Evolutionary conservation across 2,329 filamentous ascomycete genomes (phyloP).

Genomic region (Talaromyces piceae): DNA sequence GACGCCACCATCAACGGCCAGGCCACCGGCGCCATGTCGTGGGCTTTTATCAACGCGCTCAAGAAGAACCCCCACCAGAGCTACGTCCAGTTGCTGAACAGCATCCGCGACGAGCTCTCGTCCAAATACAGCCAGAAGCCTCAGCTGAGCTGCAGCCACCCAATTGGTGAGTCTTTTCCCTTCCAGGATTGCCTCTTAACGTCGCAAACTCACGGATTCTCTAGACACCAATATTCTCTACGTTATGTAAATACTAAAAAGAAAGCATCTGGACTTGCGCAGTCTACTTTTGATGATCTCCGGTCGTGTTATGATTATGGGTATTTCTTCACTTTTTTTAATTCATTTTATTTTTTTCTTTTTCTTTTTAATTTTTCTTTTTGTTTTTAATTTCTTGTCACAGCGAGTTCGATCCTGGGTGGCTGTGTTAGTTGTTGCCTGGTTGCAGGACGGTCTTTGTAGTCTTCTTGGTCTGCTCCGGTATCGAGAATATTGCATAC

Average conservation of each 20-base stretch:
- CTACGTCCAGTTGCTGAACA: constrained; percentile 93
- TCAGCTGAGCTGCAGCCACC: constrained; percentile 92
- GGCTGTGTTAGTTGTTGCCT: no score
- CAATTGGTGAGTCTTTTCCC: constrained; percentile 61
- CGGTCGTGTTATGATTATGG: neutral
- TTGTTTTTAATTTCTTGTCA: neutral
- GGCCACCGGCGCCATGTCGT: constrained; percentile 97
- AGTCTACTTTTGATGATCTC: neutral
- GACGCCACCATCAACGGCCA: constrained; percentile 82
- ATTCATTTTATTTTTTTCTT: neutral
- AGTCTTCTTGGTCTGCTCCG: no score
- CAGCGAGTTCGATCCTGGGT: no score
- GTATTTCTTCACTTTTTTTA: neutral
- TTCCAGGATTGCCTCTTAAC: no score
- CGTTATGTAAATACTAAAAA: constrained; percentile 49
- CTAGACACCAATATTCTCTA: constrained; percentile 59
- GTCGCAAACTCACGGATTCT: neutral
- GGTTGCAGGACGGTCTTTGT: no score
- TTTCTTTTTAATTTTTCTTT: neutral
- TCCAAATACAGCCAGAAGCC: constrained; percentile 90
- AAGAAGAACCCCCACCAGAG: constrained; percentile 92
- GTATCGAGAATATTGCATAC: no score
- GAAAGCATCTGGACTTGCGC: neutral
- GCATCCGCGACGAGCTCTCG: constrained; percentile 80
- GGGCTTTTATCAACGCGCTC: constrained; percentile 86